Evolutionary conservation across 2,329 filamentous ascomycete species (phyloP).

Genomic region (Aspergillus eucalypticola): DNA sequence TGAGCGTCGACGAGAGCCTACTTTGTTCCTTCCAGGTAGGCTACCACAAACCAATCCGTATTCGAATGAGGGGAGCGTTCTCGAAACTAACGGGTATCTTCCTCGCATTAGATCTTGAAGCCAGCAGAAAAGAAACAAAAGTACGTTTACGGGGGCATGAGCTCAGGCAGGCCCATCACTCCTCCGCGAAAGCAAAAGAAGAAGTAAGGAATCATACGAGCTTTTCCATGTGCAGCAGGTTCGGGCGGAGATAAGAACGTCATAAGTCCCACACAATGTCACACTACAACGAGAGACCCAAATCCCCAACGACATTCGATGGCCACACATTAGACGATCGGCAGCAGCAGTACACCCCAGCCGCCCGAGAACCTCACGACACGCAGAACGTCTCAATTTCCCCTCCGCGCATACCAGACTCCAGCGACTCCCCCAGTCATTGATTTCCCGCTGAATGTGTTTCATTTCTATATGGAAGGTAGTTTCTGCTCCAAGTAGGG

Average conservation of each 20-base stretch:
- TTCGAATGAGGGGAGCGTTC: neutral
- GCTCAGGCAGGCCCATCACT: slow-evolving; percentile 69
- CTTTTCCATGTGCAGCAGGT: slow-evolving; percentile 77
- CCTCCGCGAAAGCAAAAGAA: slow-evolving; percentile 70
- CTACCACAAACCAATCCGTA: slow-evolving; percentile 1
- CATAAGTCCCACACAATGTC: slow-evolving; percentile 29
- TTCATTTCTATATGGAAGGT: slow-evolving; percentile 29
- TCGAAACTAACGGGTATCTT: slow-evolving; percentile 18
- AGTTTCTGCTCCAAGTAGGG: slow-evolving; percentile 26
- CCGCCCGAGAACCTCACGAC: slow-evolving; percentile 22
- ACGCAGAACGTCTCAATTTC: slow-evolving; percentile 23
- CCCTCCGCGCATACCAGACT: slow-evolving; percentile 21
- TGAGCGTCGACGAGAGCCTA: slow-evolving; percentile 98
- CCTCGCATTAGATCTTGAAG: slow-evolving; percentile 77
- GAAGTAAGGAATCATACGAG: slow-evolving; percentile 72
- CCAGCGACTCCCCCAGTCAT: slow-evolving; percentile 21
- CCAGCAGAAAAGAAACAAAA: slow-evolving; percentile 99
- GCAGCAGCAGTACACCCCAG: slow-evolving; percentile 21
- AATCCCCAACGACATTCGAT: slow-evolving; percentile 30
- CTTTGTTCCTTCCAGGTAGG: slow-evolving; percentile 96
- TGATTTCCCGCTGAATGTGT: slow-evolving; percentile 24
- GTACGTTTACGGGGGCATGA: slow-evolving; percentile 81
- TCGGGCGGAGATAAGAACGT: slow-evolving; percentile 80
- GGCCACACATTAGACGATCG: slow-evolving; percentile 28
- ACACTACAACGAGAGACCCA: slow-evolving; percentile 26